Percentiles rank a stretch among this genome's conserved stretches.
Conservation (phyloP, 169 alveolate species). For the Eimeria nieschulzi region DNA sequence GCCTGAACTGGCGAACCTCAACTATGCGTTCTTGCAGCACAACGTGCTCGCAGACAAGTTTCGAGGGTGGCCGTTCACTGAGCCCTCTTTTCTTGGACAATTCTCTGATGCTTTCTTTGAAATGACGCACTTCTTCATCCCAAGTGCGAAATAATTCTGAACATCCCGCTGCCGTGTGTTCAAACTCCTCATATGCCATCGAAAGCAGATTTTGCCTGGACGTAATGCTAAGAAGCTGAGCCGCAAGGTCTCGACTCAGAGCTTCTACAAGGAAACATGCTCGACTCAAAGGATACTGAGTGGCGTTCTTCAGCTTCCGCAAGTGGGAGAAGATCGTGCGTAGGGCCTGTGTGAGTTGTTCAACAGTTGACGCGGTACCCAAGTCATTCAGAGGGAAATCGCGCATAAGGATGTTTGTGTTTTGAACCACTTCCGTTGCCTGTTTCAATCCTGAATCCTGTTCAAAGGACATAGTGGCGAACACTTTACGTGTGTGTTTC, state of each 20-base stretch:
- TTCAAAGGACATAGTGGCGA: slow-evolving; percentile 93
- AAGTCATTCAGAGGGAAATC: slow-evolving; percentile 96
- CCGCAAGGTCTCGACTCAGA: slow-evolving; percentile 91
- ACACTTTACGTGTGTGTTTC: slow-evolving; percentile 90
- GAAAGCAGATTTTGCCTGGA: slow-evolving; percentile 21
- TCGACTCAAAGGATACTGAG: slow-evolving; percentile 90
- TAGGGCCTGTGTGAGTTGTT: slow-evolving; percentile 90
- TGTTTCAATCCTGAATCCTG: slow-evolving; percentile 95
- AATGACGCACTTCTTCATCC: slow-evolving; percentile 92
- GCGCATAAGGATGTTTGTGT: slow-evolving; percentile 91
- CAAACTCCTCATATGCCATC: slow-evolving; percentile 50
- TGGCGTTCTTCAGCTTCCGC: slow-evolving; percentile 90
- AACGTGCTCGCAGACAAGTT: slow-evolving; percentile 88
- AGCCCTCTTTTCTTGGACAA: slow-evolving; percentile 89
- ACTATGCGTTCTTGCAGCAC: slow-evolving; percentile 89
- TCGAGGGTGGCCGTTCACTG: slow-evolving; percentile 87
- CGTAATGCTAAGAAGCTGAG: slow-evolving; percentile 86
- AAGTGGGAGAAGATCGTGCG: slow-evolving; percentile 91
- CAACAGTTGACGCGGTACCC: slow-evolving; percentile 91
- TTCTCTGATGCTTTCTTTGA: slow-evolving; percentile 89
- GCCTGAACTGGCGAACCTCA: slow-evolving; percentile 91
- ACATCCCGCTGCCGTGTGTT: slow-evolving; percentile 79
- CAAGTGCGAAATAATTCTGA: slow-evolving; percentile 91
- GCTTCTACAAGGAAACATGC: slow-evolving; percentile 93
- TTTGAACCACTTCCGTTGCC: slow-evolving; percentile 90